These are phyloP conservation scores for Cystofilobasidium macerans DNA, from an alignment of 768 basidiomycete genomes.

Conservation along the genomic window DNA sequence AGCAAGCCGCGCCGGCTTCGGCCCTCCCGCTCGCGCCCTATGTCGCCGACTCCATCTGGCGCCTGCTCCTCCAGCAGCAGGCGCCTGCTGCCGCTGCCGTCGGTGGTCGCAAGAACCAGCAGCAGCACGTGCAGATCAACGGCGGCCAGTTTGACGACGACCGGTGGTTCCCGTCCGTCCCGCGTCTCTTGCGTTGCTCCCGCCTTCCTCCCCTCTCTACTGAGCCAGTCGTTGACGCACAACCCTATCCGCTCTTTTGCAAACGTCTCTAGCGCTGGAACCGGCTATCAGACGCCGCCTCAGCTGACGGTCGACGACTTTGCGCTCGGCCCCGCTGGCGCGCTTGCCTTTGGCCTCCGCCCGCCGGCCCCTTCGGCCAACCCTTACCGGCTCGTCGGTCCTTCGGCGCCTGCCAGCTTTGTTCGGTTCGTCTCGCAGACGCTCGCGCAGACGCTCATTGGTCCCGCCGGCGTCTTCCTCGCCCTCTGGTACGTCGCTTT, in stretches of 20 bases:
- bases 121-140: not conserved
- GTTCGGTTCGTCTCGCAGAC: conserved; percentile 29
- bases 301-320: conserved; percentile 23
- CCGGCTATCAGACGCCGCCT: conserved; percentile 12
- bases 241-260: not conserved
- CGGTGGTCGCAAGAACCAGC: not conserved
- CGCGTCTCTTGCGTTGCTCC: not conserved
- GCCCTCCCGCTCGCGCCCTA: conserved; percentile 22
- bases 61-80: conserved; percentile 18
- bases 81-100: not conserved
- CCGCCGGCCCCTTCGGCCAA: conserved; percentile 6
- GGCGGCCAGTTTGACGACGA: conserved; percentile 14
- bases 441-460: conserved; percentile 29
- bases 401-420: conserved; percentile 22
- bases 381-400: conserved; percentile 24
- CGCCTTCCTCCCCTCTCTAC: not conserved
- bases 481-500: conserved; percentile 30
- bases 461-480: conserved; percentile 29
- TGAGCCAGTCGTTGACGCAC: not conserved
- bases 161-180: conserved; percentile 11
- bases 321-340: conserved; percentile 10
- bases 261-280: not conserved
- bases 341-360: too few species aligned
- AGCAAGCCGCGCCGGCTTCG: not conserved
- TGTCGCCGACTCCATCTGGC: conserved; percentile 19